Conservation (phyloP, 768 basidiomycete species). For the Suillus weaverae region DNA sequence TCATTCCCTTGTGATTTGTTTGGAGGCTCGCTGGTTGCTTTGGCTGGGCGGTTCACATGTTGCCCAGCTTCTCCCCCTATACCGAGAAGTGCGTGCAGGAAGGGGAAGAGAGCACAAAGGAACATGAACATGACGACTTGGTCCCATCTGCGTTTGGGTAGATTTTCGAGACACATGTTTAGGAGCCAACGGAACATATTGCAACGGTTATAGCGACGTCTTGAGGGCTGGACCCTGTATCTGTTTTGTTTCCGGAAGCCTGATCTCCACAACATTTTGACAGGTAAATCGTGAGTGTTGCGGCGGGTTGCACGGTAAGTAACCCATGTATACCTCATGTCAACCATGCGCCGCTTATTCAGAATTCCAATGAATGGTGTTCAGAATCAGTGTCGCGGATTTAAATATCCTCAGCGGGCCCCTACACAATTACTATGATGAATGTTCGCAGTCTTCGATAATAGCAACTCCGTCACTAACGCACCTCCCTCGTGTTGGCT, state of each 20-base stretch:
- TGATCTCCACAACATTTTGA: neutral
- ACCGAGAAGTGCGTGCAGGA: constrained; percentile 28
- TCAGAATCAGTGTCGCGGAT: neutral
- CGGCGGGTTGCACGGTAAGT: neutral
- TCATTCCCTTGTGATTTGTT: neutral
- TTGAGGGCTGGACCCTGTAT: neutral
- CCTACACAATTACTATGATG: no score
- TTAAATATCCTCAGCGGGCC: no score
- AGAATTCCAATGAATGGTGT: neutral
- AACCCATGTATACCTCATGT: neutral
- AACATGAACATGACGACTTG: constrained; percentile 25
- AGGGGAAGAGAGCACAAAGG: constrained; percentile 23
- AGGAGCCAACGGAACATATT: neutral
- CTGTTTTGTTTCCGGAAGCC: neutral
- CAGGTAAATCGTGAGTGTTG: neutral
- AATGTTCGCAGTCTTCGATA: no score
- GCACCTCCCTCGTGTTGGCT: no score
- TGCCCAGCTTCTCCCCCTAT: constrained; percentile 11
- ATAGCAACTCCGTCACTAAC: no score
- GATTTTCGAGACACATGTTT: neutral
- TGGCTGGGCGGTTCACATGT: constrained; percentile 3
- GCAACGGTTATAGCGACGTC: neutral
- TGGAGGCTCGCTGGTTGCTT: constrained; percentile 5
- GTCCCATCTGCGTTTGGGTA: constrained; percentile 22
- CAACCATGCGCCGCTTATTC: neutral